Base-by-base conservation (phyloP, 768 basidiomycete species). In the Hypholoma sublateritium region DNA sequence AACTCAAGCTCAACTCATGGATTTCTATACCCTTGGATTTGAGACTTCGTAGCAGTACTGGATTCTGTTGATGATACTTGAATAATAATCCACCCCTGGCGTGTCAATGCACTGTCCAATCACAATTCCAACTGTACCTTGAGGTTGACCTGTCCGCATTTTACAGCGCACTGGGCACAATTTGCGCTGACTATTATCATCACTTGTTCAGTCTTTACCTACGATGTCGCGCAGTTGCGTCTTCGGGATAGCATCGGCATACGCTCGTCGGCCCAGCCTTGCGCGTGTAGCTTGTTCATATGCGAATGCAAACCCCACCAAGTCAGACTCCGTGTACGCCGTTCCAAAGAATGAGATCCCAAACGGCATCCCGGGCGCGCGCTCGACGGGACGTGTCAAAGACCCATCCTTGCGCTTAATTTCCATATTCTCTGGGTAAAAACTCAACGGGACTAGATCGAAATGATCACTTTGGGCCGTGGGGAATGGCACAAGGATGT, bases 261-360 rank as follows among this genome's bases (percentile, higher is more conserved):
- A 82, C 4, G 84, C 85, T 65, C 67, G 73, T 59, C 79, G 72
- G 50, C 67, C 66, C 49, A 84, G 64, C 16, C 85, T 67, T 1
- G 77, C 79, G 55, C 80, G 74, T 4, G 87, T 87, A 58, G 74
- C 77, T 65, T 87, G 86, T 67, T 89, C 87, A 59, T 83, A 87
- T 1, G 86, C 85, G 67, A 78, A 87, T 3, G 77, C 87, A 57
- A 82, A 77, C 0, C 80, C 75, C 55, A 88, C 76, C 41, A 87
- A 72, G 21, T 76, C 67, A 63, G 78, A 81, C 55, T 87, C 87
- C 46, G 80, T 80, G 65, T 81, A 87, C 16, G 81, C 81, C 0
- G 84, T 83, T 0, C 84, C 83, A 11, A 86, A 62, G 70, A 88
- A 87, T 3, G 82, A 79, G 9, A 87, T 65, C 1, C 86, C 86